Evolutionary conservation across 1,284 basidiomycete species (phyloP), one percentile per base, ranked within the genome.

Genomic region (Wolfiporia cocos): DNA sequence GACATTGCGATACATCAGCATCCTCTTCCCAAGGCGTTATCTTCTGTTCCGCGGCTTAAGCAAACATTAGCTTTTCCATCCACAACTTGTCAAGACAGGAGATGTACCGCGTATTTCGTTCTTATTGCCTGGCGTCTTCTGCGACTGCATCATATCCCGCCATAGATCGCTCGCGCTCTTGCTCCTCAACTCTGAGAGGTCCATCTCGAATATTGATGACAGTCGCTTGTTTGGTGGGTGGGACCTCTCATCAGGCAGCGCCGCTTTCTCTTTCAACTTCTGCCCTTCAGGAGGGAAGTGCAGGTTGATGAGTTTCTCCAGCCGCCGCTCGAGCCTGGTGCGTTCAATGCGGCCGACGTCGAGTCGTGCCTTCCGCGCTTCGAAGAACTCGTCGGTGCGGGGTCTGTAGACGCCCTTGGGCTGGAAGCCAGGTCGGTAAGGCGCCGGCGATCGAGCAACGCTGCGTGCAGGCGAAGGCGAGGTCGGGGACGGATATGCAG

Each of bases 21-120:
- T 97, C 95, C 29, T 88, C 82, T 61, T 97, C 82, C 95, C 95
- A 99, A 11, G 92, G 92, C 3, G 97, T 92, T 52, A 99, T 94
- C 24, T 74, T 71, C 65, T 97, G 93, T 62, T 99, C 95, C 2
- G 81, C 81, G 42, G 76, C 90, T 90, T 41, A 6, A 37, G 41
- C 5, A 37, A 10, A 21, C 20, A 36, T 44, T 39, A 48, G 43
- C 34, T 52, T 33, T 29, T 41, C n/a, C n/a, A n/a, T n/a, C n/a
- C n/a, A n/a, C n/a, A n/a, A n/a, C n/a, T n/a, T n/a, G n/a, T n/a
- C n/a, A n/a, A n/a, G n/a, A n/a, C 44, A 4, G 5, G 11, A 31
- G 15, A 58, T 64, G 39, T 46, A 84, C 84, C 74, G 67, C 85
- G 68, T 34, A 80, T 69, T 50, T 81, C 76, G 18, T 62, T 66